Conservation (phyloP, 75 land plant species). For the Adiantum capillusveneris region DNA sequence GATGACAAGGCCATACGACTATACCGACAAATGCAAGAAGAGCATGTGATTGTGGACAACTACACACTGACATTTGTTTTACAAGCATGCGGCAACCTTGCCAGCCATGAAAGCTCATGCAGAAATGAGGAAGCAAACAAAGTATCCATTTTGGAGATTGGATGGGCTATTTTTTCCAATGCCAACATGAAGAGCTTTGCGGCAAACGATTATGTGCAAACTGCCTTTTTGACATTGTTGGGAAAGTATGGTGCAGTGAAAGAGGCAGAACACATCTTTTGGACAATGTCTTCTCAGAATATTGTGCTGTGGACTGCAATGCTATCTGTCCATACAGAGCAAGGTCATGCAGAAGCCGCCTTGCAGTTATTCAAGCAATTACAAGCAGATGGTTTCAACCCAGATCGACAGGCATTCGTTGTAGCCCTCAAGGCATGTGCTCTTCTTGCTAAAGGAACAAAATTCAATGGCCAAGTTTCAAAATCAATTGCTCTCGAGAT, state of each 20-base stretch:
- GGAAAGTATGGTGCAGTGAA: slow-evolving; percentile 17
- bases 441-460: neutral
- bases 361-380: slow-evolving; percentile 24
- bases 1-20: slow-evolving; percentile 10
- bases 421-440: slow-evolving; percentile 14
- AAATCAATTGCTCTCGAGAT: neutral
- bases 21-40: slow-evolving; percentile 9
- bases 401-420: slow-evolving; percentile 8
- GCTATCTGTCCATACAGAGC: slow-evolving; percentile 23
- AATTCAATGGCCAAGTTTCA: neutral
- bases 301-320: slow-evolving; percentile 13
- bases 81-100: no score
- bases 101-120: slow-evolving; percentile 38
- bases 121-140: slow-evolving; percentile 31
- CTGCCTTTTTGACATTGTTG: slow-evolving; percentile 43
- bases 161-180: slow-evolving; percentile 14
- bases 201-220: slow-evolving; percentile 33
- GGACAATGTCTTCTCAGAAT: neutral
- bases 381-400: slow-evolving; percentile 9
- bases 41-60: no score
- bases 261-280: slow-evolving; percentile 6
- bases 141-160: slow-evolving; percentile 24
- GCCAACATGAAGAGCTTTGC: neutral
- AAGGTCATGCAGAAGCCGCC: slow-evolving; percentile 28
- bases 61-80: no score